A percentile compares a stretch with the other conserved stretches of the same genome.
Conservation (phyloP, 805 yeast species). For the Pichia cephalocereana region DNA sequence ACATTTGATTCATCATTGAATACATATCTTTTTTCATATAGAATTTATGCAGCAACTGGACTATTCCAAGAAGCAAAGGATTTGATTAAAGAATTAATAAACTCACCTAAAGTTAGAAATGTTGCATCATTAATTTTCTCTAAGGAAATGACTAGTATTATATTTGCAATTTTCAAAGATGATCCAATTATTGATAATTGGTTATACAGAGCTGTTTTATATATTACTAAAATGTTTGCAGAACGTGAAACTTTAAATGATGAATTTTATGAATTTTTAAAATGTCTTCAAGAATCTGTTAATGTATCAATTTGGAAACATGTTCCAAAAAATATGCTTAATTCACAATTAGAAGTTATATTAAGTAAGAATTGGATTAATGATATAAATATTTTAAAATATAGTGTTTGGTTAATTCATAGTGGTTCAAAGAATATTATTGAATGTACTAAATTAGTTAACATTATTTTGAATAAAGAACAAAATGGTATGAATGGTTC, state of each 20-base stretch:
- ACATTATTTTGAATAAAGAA: slow-evolving; percentile 51
- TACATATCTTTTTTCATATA: slow-evolving; percentile 10
- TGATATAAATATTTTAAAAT: slow-evolving; percentile 33
- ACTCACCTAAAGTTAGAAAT: slow-evolving; percentile 23
- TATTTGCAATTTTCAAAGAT: slow-evolving; percentile 9
- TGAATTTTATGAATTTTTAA: slow-evolving; percentile 25
- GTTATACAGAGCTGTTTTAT: slow-evolving; percentile 50
- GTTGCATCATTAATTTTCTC: slow-evolving; percentile 24
- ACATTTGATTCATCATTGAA: slow-evolving; percentile 5
- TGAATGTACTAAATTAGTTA: slow-evolving; percentile 46
- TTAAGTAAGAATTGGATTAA: slow-evolving; percentile 40
- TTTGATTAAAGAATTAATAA: slow-evolving; percentile 9
- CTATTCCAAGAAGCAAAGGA: too few relatives aligned
- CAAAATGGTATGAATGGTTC: slow-evolving; percentile 26
- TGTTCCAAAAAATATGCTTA: slow-evolving; percentile 39
- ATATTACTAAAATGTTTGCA: slow-evolving; percentile 55
- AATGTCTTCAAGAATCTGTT: slow-evolving; percentile 27
- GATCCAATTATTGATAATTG: slow-evolving; percentile 32
- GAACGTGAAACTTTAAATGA: slow-evolving; percentile 27
- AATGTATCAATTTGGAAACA: slow-evolving; percentile 28
- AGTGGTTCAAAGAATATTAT: slow-evolving; percentile 28
- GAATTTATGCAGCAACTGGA: not conserved
- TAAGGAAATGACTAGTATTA: slow-evolving; percentile 16
- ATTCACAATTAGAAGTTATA: slow-evolving; percentile 59
- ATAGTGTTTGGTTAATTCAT: slow-evolving; percentile 32